Base-by-base conservation (phyloP, 176 grass and related monocot genomes). In the Leersia perrieri region DNA sequence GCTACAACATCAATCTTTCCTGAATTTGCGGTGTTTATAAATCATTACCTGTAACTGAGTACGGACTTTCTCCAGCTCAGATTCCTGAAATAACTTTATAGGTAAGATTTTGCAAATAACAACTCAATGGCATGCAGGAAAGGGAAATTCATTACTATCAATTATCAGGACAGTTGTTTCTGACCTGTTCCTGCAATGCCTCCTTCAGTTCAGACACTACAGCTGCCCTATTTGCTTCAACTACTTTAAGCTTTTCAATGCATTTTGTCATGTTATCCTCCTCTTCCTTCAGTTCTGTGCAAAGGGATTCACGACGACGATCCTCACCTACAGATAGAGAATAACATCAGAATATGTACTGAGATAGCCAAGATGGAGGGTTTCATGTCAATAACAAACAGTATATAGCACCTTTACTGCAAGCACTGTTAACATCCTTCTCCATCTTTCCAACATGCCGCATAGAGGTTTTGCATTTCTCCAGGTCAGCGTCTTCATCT, bases 101-200 rank as follows among this genome's bases (percentile, higher is more conserved):
- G 42, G 41, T 88, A 72, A 86, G 53, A 72, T 74, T 82, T 28
- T 41, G 12, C 15, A 87, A 83, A 68, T 72, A 79, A 27, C 40
- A 63, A 84, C 58, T 77, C 39, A 53, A 34, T 22, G 81, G 58
- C 16, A 74, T 68, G 35, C 10, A 35, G 64, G 71, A 49, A 31
- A 30, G 64, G 36, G 55, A 77, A 45, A 76, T 65, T 28, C 38
- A 49, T 82, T 41, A 25, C 16, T 33, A 77, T 33, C 68, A 74
- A 2, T 44, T 20, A 58, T 47, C 5, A 23, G 26, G 75, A 60
- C 18, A 63, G 44, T 57, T 62, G 53, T 80, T 75, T 76, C 78
- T 72, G 51, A 99, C 96, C 96, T 95, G 96, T 85, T 99, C 93
- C 85, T 88, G 91, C 67, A 95, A 73, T 60, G 93, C 86, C 78